These are phyloP conservation scores for Sonneratia alba DNA, from an alignment of 345 rosid genomes.

Conservation along the genomic window DNA sequence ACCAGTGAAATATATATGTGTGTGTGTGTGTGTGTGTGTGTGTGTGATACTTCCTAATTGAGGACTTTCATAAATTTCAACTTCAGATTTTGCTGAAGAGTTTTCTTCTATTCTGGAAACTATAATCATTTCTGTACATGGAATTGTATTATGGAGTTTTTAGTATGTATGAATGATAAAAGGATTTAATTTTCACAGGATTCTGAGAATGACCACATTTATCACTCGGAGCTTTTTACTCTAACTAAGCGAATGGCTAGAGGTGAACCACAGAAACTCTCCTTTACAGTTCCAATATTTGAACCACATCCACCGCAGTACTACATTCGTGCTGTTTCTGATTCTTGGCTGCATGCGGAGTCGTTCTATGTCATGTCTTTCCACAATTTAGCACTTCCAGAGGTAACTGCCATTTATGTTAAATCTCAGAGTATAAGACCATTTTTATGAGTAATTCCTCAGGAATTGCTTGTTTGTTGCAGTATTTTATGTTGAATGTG, in stretches of 20 bases:
- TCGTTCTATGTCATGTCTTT: slow-evolving; percentile 85
- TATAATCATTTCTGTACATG: not conserved
- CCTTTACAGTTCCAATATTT: slow-evolving; percentile 91
- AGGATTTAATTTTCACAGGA: slow-evolving; percentile 44
- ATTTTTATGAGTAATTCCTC: not conserved
- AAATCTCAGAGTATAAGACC: not conserved
- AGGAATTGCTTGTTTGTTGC: not conserved
- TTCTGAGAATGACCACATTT: slow-evolving; percentile 91
- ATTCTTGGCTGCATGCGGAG: slow-evolving; percentile 97
- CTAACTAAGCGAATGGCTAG: slow-evolving; percentile 80
- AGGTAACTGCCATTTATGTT: slow-evolving; percentile 32
- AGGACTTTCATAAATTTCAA: not conserved
- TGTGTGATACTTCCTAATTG: not conserved
- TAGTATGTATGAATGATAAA: not conserved
- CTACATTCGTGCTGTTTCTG: slow-evolving; percentile 91
- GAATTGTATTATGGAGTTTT: not conserved
- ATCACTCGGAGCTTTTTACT: slow-evolving; percentile 89
- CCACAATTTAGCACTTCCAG: slow-evolving; percentile 76
- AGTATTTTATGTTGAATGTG: not conserved
- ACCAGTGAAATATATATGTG: not conserved
- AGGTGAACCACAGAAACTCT: slow-evolving; percentile 83
- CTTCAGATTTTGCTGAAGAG: not conserved
- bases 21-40: not conserved
- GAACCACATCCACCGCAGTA: slow-evolving; percentile 99
- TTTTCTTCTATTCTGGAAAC: not conserved